A percentile compares a stretch with the other conserved stretches of the same genome.
These are phyloP conservation scores for Cladosporium sp. DNA, from an alignment of 2,329 filamentous ascomycete genomes.

Conservation along the genomic window DNA sequence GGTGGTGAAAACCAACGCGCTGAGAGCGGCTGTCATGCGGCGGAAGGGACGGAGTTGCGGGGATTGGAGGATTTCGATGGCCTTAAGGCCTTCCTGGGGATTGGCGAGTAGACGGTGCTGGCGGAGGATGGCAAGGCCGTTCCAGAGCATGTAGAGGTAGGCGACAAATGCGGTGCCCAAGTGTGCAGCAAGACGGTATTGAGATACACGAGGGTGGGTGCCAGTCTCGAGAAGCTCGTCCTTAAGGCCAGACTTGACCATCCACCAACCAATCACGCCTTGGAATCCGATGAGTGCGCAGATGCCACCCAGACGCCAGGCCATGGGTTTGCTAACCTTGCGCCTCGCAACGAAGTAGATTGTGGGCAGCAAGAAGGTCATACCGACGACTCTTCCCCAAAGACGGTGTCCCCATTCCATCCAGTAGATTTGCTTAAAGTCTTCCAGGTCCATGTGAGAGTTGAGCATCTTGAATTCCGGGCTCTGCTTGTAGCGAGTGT, in stretches of 20 bases:
- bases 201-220: conserved; percentile 84
- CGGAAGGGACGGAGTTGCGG: conserved; percentile 70
- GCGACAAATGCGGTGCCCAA: conserved; percentile 86
- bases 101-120: conserved; percentile 69
- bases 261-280: conserved; percentile 97
- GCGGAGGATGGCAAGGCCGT: conserved; percentile 78
- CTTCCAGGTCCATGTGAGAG: conserved; percentile 82
- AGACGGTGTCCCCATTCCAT: conserved; percentile 98
- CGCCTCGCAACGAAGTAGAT: conserved; percentile 80
- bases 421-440: conserved; percentile 98
- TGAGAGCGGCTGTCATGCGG: conserved; percentile 64
- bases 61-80: conserved; percentile 58
- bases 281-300: conserved; percentile 89
- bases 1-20: conserved; percentile 75
- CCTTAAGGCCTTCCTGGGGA: conserved; percentile 47
- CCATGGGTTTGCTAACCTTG: conserved; percentile 73
- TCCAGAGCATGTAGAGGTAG: conserved; percentile 91
- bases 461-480: conserved; percentile 92
- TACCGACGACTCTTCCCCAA: conserved; percentile 87
- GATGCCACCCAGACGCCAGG: conserved; percentile 72
- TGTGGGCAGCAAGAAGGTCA: conserved; percentile 84
- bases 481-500: conserved; percentile 83
- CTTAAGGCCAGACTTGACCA: conserved; percentile 94
- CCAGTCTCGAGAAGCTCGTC: conserved; percentile 93
- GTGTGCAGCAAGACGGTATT: conserved; percentile 88